These are phyloP conservation scores for Glycyrrhiza uralensis DNA, from an alignment of 306 rosid species.

Conservation along the genomic window DNA sequence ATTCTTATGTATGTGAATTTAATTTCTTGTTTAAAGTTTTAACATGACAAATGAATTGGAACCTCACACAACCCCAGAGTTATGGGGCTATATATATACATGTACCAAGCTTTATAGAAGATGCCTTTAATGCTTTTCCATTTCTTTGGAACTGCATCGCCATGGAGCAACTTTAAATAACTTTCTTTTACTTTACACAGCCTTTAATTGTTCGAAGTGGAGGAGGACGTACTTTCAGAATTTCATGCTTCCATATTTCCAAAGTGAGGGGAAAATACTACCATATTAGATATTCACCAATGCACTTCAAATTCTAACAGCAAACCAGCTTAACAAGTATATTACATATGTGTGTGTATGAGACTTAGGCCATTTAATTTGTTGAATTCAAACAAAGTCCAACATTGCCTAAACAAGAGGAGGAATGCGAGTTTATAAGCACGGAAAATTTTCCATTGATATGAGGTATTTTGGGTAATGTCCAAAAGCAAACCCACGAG, in stretches of 20 bases:
- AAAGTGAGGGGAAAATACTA: too few species aligned
- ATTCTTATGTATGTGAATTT: neutral
- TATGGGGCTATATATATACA: neutral
- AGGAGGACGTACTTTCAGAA: neutral
- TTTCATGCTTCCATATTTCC: too few species aligned
- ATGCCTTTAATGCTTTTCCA: conserved; percentile 8
- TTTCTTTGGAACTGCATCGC: neutral
- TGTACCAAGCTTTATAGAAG: neutral
- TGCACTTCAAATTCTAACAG: neutral
- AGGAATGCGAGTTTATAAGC: too few species aligned
- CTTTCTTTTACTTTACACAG: neutral
- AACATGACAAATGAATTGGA: neutral
- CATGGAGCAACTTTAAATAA: neutral
- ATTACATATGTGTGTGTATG: too few species aligned
- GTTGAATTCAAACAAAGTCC: too few species aligned
- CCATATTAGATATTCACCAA: neutral
- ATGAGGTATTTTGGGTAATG: too few species aligned
- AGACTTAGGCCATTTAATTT: neutral
- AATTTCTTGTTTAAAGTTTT: neutral
- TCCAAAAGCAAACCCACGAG: too few species aligned
- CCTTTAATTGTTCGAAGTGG: neutral
- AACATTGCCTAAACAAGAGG: too few species aligned
- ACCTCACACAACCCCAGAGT: neutral
- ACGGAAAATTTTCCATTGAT: too few species aligned
- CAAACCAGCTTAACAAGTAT: neutral